These are phyloP conservation scores for Ananas comosus DNA, from an alignment of 176 grass and related monocot species.

Conservation along the genomic window DNA sequence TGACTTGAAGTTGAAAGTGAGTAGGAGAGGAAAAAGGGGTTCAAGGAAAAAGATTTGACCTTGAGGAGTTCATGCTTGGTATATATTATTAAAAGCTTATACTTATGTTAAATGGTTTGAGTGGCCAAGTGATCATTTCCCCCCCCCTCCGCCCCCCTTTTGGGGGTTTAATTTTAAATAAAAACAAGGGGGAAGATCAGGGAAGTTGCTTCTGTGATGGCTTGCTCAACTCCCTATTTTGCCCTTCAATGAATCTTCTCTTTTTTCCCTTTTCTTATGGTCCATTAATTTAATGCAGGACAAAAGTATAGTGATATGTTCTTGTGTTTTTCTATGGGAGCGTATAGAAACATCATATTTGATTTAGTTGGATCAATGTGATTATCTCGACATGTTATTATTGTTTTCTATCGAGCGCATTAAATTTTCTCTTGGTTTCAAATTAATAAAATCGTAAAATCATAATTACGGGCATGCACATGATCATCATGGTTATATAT, in stretches of 20 bases:
- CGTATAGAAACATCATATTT: too few species aligned
- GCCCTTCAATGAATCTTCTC: neutral
- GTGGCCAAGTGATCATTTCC: neutral
- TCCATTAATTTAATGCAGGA: too few species aligned
- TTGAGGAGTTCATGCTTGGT: neutral
- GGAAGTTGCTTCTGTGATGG: neutral
- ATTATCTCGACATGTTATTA: too few species aligned
- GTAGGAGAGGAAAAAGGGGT: neutral
- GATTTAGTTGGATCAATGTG: too few species aligned
- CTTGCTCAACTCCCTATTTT: neutral
- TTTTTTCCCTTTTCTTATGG: too few species aligned
- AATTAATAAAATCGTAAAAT: too few species aligned
- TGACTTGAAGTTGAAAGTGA: neutral
- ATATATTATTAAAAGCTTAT: neutral
- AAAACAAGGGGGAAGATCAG: neutral
- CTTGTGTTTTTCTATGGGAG: too few species aligned
- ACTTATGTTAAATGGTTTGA: neutral
- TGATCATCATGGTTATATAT: too few species aligned
- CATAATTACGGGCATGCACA: too few species aligned
- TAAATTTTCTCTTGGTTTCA: too few species aligned
- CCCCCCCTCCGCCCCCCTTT: neutral
- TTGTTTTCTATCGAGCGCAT: too few species aligned
- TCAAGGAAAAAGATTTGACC: neutral
- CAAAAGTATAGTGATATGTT: too few species aligned
- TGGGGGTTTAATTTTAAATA: neutral